phyloP scores from a whole-genome alignment of 208 protist species.

The Porcisia deanei region DNA sequence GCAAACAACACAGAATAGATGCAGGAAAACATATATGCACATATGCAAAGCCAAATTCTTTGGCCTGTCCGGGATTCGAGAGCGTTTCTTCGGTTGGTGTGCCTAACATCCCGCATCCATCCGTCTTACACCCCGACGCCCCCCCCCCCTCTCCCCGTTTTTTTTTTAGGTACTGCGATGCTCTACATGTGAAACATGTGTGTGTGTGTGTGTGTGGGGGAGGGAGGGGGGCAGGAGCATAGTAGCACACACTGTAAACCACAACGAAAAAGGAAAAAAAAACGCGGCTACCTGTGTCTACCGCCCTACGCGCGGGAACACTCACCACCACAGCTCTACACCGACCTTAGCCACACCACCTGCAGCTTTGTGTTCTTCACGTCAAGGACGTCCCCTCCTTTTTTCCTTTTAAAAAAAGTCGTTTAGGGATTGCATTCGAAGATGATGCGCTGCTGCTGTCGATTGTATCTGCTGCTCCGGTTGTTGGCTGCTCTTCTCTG shows the following conservation, averaged over 20 bases:
- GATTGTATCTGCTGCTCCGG: background rate
- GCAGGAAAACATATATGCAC: background rate
- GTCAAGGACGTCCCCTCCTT: too few relatives aligned
- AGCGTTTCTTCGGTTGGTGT: background rate
- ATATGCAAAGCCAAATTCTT: background rate
- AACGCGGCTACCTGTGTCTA: too few relatives aligned
- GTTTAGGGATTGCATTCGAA: constrained; percentile 23
- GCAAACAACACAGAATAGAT: background rate
- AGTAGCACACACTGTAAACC: background rate
- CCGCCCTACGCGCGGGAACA: too few relatives aligned
- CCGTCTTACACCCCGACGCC: background rate
- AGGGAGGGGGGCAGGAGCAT: background rate
- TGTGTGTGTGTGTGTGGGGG: background rate
- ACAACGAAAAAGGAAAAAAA: too few relatives aligned
- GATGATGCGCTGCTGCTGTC: background rate
- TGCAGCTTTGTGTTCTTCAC: too few relatives aligned
- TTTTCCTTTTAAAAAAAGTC: constrained; percentile 39
- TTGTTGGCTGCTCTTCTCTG: background rate
- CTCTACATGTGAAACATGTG: background rate
- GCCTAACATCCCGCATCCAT: background rate
- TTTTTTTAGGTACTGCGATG: background rate
- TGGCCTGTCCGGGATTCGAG: background rate
- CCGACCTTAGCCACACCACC: too few relatives aligned
- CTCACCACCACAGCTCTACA: too few relatives aligned
- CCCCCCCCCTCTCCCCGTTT: too few relatives aligned